Conservation (phyloP, 2,329 filamentous ascomycete genomes). For the Rhynchosporium graminicola region DNA sequence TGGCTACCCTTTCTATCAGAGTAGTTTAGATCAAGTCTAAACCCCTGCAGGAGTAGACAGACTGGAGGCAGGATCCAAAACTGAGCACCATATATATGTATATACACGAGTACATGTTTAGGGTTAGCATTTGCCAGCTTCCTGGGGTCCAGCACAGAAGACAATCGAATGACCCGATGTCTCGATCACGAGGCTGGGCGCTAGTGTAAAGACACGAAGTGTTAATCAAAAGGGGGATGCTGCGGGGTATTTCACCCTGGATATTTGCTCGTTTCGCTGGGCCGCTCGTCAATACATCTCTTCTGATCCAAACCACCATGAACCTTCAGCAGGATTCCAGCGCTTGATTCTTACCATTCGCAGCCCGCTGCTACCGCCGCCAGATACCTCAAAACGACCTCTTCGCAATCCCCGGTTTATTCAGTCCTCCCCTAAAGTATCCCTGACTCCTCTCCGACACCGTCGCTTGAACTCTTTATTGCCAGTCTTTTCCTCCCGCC, state of each 20-base stretch:
- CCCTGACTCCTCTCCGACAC: conserved; percentile 76
- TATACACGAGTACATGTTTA: no score
- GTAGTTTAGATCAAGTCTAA: no score
- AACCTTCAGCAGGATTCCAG: neutral
- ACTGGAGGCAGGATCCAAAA: no score
- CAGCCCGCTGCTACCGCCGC: neutral
- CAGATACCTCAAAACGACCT: neutral
- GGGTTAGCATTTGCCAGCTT: no score
- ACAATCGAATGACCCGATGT: no score
- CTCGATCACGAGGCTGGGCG: no score
- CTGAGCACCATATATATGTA: no score
- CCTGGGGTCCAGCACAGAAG: no score
- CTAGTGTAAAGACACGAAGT: no score
- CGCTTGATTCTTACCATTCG: neutral
- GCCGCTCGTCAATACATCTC: neutral
- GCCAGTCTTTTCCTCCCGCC: conserved; percentile 72
- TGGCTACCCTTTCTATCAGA: no score
- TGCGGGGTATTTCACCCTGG: neutral
- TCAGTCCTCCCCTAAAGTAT: conserved; percentile 74
- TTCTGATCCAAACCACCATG: neutral
- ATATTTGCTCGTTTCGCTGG: conserved; percentile 2
- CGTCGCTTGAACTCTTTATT: conserved; percentile 74
- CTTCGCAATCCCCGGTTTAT: neutral
- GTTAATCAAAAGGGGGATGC: neutral
- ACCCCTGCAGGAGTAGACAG: no score